phyloP scores from a whole-genome alignment of 2,329 filamentous ascomycete species.

The Phyllosticta capitalensis region DNA sequence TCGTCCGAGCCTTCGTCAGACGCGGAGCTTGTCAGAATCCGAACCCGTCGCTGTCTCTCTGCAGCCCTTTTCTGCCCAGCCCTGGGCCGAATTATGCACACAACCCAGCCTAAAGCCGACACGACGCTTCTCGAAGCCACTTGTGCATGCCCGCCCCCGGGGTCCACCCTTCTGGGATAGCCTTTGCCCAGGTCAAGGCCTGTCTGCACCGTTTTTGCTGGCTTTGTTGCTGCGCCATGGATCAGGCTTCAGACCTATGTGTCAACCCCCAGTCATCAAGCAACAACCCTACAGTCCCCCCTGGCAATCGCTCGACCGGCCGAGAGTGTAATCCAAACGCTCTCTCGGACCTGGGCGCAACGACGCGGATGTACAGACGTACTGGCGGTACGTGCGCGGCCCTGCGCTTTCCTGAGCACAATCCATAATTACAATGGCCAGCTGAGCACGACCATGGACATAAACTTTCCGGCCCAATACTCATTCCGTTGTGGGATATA shows the following conservation, averaged over 20 bases:
- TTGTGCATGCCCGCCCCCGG: conserved; percentile 7
- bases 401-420: conserved; percentile 8
- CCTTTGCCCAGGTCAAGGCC: conserved; percentile 6
- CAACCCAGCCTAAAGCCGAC: not conserved
- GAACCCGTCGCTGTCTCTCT: not conserved
- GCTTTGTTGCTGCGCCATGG: not conserved
- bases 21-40: not conserved
- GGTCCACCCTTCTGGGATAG: conserved; percentile 8
- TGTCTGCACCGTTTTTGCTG: conserved; percentile 2
- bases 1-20: not conserved
- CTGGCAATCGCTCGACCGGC: conserved; percentile 9
- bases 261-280: conserved; percentile 7
- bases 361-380: conserved; percentile 11
- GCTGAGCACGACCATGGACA: conserved; percentile 6
- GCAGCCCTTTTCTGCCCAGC: not conserved
- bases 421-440: conserved; percentile 11
- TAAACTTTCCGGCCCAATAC: conserved; percentile 11
- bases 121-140: conserved; percentile 12
- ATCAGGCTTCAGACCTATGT: not conserved
- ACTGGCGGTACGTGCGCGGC: conserved; percentile 11
- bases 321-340: conserved; percentile 11
- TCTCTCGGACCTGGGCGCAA: conserved; percentile 7
- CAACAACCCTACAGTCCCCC: conserved; percentile 9
- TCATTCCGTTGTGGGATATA: conserved; percentile 7
- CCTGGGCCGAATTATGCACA: conserved; percentile 9